Conservation (phyloP, 495 filamentous ascomycete genomes). For the Lepraria neglecta region DNA sequence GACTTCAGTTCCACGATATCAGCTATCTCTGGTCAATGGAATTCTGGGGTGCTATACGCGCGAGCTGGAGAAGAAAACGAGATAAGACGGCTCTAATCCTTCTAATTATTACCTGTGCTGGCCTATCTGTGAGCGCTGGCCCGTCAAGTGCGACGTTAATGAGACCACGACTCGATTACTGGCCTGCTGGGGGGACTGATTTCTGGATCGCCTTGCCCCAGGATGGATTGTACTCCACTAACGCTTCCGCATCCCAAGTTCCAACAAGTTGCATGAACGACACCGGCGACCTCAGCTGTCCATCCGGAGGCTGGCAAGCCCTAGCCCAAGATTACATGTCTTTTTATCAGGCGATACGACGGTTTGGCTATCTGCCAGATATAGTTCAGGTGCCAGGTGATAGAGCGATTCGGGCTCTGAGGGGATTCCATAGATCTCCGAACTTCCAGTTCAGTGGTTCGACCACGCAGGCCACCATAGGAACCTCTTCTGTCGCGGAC, state of each 20-base stretch:
- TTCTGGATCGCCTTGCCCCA: conserved; percentile 26
- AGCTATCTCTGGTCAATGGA: conserved; percentile 30
- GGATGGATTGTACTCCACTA: conserved; percentile 21
- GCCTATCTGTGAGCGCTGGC: conserved; percentile 22
- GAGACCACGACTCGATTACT: conserved; percentile 23
- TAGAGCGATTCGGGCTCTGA: conserved; percentile 10
- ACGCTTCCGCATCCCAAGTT: conserved; percentile 9
- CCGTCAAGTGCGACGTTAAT: conserved; percentile 28
- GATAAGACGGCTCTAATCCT: conserved; percentile 1
- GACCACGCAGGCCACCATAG: conserved; percentile 1
- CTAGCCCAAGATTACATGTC: conserved; percentile 8
- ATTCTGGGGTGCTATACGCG: conserved; percentile 20
- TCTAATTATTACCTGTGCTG: conserved; percentile 7
- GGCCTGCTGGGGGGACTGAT: conserved; percentile 26
- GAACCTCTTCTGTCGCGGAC: conserved; percentile 11
- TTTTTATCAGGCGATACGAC: conserved; percentile 6
- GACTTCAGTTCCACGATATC: conserved; percentile 23
- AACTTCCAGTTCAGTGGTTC: neutral
- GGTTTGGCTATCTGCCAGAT: conserved; percentile 3
- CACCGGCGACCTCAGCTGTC: conserved; percentile 7
- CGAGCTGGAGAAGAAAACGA: neutral
- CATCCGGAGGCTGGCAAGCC: conserved; percentile 13
- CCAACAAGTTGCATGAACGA: conserved; percentile 12
- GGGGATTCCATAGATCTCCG: neutral
- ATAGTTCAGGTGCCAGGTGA: conserved; percentile 1